These are phyloP conservation scores for Suillus clintonianus DNA, from an alignment of 768 basidiomycete genomes.

Conservation along the genomic window DNA sequence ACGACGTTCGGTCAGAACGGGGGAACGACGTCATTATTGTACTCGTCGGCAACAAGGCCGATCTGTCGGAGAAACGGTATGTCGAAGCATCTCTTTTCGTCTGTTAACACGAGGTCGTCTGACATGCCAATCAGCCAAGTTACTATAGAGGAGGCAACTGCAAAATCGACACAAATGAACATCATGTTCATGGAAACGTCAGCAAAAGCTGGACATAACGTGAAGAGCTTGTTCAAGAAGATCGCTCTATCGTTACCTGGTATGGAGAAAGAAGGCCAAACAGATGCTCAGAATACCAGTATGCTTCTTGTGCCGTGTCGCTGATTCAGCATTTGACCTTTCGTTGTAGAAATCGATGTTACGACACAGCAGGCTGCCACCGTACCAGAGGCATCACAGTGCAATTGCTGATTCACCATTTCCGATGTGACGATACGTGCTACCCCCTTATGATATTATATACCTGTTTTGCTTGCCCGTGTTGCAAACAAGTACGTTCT, in stretches of 20 bases:
- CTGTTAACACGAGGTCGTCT: background rate
- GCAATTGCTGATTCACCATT: slow-evolving; percentile 62
- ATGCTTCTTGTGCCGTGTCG: slow-evolving; percentile 12
- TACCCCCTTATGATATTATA: slow-evolving; percentile 20
- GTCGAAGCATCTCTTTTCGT: slow-evolving; percentile 25
- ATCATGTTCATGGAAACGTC: slow-evolving; percentile 99
- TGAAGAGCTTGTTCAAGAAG: slow-evolving; percentile 98
- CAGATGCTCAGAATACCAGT: slow-evolving; percentile 56
- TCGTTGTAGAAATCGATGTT: slow-evolving; percentile 82
- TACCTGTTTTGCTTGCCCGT: slow-evolving; percentile 26
- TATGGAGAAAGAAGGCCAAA: slow-evolving; percentile 81
- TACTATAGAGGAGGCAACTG: slow-evolving; percentile 95
- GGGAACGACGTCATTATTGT: slow-evolving; percentile 99
- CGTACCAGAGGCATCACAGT: slow-evolving; percentile 85
- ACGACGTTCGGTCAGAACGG: slow-evolving; percentile 96
- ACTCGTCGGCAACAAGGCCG: slow-evolving; percentile 98
- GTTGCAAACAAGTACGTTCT: slow-evolving; percentile 19
- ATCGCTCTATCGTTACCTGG: slow-evolving; percentile 98
- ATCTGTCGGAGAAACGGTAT: slow-evolving; percentile 96
- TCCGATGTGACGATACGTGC: slow-evolving; percentile 1
- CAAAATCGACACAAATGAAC: slow-evolving; percentile 84
- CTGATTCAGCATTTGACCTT: slow-evolving; percentile 8
- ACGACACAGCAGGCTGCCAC: slow-evolving; percentile 67
- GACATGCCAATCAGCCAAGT: slow-evolving; percentile 71
- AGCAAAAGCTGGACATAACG: slow-evolving; percentile 98